Evolutionary conservation across 2,329 filamentous ascomycete species (phyloP), one percentile per base, ranked within the genome.

Genomic region (Calonectria ilicicola): DNA sequence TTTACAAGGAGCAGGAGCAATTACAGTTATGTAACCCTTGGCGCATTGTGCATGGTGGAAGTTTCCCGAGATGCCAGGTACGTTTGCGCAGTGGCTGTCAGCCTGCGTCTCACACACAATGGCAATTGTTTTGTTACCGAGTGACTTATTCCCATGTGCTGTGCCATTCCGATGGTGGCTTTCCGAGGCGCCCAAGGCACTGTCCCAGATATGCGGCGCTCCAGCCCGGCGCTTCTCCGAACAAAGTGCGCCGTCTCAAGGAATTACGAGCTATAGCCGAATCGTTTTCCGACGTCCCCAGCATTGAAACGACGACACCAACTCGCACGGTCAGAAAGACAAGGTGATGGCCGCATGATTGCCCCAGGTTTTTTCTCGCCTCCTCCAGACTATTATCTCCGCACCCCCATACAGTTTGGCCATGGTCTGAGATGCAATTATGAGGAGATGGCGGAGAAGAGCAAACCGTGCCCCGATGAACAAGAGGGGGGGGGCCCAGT

Each of bases 211-310:
- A 17, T 65, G 14, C 47, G 23, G 27, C 46, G 44, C 44, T 49
- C 14, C 38, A 65, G 47, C 38, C 49, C 64, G 46, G 64, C 47
- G 47, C 21, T 23, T 21, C 53, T 62, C 65, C 38, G 56, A 40
- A 32, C 17, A 27, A 29, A 7, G 21, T 47, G 51, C 62, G 17
- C 19, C 19, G 44, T 46, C 38, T 15, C 46, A 53, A 47, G 46
- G 64, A 56, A 62, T 53, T 64, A 71, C 66, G 66, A 68, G 66
- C 29, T 71, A 65, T 60, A 56, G 65, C 69, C 58, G 69, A 67
- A 60, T 14, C 53, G n/a, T 60, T 26, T 60, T 60, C 53, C 53
- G 53, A 60, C 21, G n/a, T 60, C 58, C 38, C 44, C 17, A 62
- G 29, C n/a, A n/a, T 47, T 27, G 40, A 63, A 42, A 63, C 38